Evolutionary conservation across 257 asterid genomes (phyloP).

Genomic region (Lycium ferocissimum): DNA sequence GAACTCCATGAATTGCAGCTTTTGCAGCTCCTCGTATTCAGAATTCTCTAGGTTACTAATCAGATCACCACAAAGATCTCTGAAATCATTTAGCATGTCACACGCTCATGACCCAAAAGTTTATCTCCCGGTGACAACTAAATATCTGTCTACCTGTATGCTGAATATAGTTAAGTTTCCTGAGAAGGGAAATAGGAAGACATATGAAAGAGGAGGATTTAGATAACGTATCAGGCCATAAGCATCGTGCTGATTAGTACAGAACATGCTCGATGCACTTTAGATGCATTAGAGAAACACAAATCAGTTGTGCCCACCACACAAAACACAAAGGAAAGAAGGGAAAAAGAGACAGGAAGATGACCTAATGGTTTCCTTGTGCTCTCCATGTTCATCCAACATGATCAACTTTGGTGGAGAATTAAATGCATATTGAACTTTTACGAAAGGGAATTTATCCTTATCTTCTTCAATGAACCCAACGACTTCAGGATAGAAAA

Average conservation of each 20-base stretch:
- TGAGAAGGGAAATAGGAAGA: neutral
- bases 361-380: constrained; percentile 86
- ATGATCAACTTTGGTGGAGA: constrained; percentile 93
- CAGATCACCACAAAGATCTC: neutral
- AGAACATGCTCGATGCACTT: neutral
- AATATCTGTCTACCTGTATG: neutral
- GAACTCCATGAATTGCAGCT: constrained; percentile 26
- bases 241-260: neutral
- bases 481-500: constrained; percentile 87
- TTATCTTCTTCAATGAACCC: constrained; percentile 94
- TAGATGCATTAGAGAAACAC: neutral
- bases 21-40: neutral
- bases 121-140: neutral
- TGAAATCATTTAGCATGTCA: neutral
- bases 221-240: neutral
- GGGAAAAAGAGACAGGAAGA: constrained; percentile 15
- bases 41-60: neutral
- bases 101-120: neutral
- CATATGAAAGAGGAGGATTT: neutral
- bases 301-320: neutral
- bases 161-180: constrained; percentile 7
- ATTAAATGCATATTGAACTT: constrained; percentile 77
- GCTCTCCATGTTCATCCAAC: constrained; percentile 76
- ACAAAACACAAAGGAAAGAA: neutral
- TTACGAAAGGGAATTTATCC: constrained; percentile 74